Evolutionary conservation across 2,329 filamentous ascomycete genomes (phyloP).

Genomic region (Penicillium vulpinum): DNA sequence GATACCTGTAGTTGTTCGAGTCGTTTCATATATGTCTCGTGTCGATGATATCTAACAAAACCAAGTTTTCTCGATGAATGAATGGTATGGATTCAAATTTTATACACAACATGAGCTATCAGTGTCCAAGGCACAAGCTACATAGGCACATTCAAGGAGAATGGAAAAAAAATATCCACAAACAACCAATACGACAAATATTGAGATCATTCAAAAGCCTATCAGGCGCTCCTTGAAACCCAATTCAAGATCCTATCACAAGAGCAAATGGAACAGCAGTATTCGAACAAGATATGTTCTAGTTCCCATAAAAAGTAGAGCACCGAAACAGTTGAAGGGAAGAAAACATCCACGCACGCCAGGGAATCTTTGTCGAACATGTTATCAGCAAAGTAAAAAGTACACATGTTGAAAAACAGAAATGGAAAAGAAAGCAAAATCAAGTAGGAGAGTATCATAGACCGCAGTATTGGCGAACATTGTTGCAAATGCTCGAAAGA

Average conservation of each 20-base stretch:
- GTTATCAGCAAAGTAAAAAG: slow-evolving; percentile 24
- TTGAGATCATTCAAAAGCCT: not conserved
- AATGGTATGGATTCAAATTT: slow-evolving; percentile 18
- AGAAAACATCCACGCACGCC: slow-evolving; percentile 17
- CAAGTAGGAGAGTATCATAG: slow-evolving; percentile 36
- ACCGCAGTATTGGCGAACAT: slow-evolving; percentile 32
- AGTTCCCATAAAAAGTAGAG: not conserved
- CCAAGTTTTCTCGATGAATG: not conserved
- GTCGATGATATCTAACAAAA: not conserved
- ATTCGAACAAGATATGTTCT: not conserved
- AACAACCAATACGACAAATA: not conserved
- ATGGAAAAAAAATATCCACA: not conserved
- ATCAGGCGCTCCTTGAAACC: not conserved
- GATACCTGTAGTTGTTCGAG: slow-evolving; percentile 10
- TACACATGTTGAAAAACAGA: slow-evolving; percentile 21
- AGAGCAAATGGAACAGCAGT: not conserved
- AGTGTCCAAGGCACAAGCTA: not conserved
- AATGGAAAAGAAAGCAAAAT: slow-evolving; percentile 22
- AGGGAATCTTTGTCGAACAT: slow-evolving; percentile 26
- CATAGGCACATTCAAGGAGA: not conserved
- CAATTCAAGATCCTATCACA: not conserved
- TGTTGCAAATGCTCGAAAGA: slow-evolving; percentile 40
- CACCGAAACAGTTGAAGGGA: slow-evolving; percentile 3
- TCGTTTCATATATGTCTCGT: not conserved
- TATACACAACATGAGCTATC: slow-evolving; percentile 18